phyloP scores from a whole-genome alignment of 331 rosid species.

The Arachis monticola region DNA sequence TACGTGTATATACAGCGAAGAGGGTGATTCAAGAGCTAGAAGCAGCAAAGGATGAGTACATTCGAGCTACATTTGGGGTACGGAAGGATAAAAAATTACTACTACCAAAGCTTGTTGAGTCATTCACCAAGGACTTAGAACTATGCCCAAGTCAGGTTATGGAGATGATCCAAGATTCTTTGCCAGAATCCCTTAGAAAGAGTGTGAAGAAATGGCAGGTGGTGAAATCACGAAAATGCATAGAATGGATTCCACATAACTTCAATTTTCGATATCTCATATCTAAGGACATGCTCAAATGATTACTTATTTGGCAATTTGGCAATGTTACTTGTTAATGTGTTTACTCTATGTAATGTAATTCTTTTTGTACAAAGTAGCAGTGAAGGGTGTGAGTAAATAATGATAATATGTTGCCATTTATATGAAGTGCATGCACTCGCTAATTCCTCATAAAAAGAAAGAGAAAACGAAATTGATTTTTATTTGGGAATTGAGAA shows the following conservation, averaged over 20 bases:
- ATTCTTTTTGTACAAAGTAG: constrained; percentile 66
- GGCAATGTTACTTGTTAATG: constrained; percentile 11
- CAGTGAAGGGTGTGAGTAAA: constrained; percentile 49
- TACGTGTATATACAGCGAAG: constrained; percentile 87
- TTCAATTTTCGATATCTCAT: constrained; percentile 84
- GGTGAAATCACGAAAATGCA: constrained; percentile 70
- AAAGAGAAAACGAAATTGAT: too few relatives aligned
- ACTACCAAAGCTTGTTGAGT: constrained; percentile 78
- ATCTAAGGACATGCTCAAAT: constrained; percentile 77
- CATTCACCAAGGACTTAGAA: constrained; percentile 75
- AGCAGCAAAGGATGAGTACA: constrained; percentile 81
- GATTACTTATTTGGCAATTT: constrained; percentile 27
- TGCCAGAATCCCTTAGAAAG: constrained; percentile 82
- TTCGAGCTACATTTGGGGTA: constrained; percentile 83
- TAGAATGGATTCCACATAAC: constrained; percentile 87
- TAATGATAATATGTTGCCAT: constrained; percentile 32
- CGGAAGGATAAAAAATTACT: constrained; percentile 80
- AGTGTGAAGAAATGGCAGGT: constrained; percentile 57
- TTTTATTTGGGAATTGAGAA: neutral
- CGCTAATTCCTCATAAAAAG: neutral
- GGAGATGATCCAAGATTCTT: constrained; percentile 74
- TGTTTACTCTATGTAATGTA: constrained; percentile 20
- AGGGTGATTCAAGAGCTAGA: constrained; percentile 81
- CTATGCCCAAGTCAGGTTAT: constrained; percentile 61
- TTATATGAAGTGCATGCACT: constrained; percentile 7